Percentiles rank a stretch among this genome's conserved stretches.
Evolutionary conservation across 208 protist species (phyloP).

Genomic region (Acanthamoeba triangularis): DNA sequence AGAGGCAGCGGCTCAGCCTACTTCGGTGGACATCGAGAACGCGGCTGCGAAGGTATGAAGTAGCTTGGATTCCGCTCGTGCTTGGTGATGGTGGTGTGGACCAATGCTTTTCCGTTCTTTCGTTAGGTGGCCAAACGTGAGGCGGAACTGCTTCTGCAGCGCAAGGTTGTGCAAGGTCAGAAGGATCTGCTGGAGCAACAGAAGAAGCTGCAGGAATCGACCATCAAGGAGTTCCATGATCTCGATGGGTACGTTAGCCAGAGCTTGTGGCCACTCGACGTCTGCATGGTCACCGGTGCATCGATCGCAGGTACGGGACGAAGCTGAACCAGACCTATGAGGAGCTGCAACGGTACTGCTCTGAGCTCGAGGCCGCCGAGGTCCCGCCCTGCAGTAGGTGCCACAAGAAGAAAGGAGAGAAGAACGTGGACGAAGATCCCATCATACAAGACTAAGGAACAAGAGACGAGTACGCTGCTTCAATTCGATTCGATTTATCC

Average conservation of each 20-base stretch:
- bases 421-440: neutral
- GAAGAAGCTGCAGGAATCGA: slow-evolving; percentile 44
- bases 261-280: neutral
- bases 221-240: slow-evolving; percentile 64
- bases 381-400: neutral
- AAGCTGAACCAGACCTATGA: slow-evolving; percentile 42
- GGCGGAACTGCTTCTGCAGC: neutral
- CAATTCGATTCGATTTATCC: neutral
- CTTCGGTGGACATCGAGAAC: too few relatives aligned
- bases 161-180: neutral
- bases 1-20: too few relatives aligned
- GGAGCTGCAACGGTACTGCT: slow-evolving; percentile 48
- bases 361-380: neutral
- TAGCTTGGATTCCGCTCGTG: too few relatives aligned
- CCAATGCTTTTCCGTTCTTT: too few relatives aligned
- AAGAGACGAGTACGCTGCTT: neutral
- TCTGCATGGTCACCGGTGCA: neutral
- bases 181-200: slow-evolving; percentile 41
- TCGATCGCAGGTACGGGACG: neutral
- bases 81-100: too few relatives aligned
- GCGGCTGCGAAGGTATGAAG: too few relatives aligned
- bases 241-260: neutral
- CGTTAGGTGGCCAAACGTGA: neutral
- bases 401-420: neutral
- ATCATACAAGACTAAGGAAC: neutral